Evolutionary conservation across 805 yeast genomes (phyloP), one percentile per base, ranked within the genome.

Genomic region (Candida verbasci): DNA sequence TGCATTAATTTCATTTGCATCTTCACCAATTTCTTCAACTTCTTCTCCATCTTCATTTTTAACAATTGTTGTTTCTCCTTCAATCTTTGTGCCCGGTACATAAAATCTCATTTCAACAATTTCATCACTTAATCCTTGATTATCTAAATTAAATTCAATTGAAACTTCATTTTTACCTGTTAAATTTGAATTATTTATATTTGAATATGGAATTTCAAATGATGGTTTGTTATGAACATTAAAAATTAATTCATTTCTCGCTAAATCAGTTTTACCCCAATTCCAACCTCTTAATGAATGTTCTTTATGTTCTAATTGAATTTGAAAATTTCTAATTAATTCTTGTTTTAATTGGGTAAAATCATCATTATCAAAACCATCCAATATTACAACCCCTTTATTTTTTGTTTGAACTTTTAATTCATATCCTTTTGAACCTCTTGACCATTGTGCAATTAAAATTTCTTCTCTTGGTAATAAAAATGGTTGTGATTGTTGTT

Each of bases 221-320:
- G 82, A 77, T 3, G 98, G 97, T 51, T 85, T 82, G 48, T 87
- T 87, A 53, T 85, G 85, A 16, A 89, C 80, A 40, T 80, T 78
- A 62, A 93, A 89, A 20, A 86, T 77, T 58, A 93, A 68, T 59
- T 93, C 98, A 49, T 87, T 86, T 58, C 96, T 77, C 15, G 95
- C 96, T 55, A 93, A 76, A 56, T 89, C 96, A 11, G 91, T 72
- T 45, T 82, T 80, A 37, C 99, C 99, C 98, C 98, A 93, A 62
- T 93, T 93, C 98, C 98, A 93, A 22, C 99, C 99, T 65, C 96
- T 78, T 46, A 93, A 67, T 4, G 96, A 84, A 61, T 93, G 98
- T 51, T 91, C 97, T 50, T 73, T 78, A 44, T 75, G 82, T 49
- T 93, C 97, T 40, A 93, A 70, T 38, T 76, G 75, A 29, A 86